These are phyloP conservation scores for Chalciporus piperatoides DNA, from an alignment of 1,284 basidiomycete genomes.

Conservation along the genomic window DNA sequence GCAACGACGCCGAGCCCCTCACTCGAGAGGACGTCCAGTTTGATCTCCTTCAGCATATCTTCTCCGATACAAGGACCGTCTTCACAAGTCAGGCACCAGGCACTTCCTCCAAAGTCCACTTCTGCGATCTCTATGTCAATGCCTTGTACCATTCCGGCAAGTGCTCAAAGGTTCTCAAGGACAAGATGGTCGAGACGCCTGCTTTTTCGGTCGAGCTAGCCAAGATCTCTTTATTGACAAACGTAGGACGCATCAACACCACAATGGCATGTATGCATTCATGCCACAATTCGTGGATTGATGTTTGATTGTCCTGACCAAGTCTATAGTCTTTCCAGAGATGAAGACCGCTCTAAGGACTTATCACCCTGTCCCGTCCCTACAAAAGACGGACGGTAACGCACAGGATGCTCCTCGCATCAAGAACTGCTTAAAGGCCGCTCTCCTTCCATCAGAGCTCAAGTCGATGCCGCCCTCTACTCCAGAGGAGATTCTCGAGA, in stretches of 20 bases:
- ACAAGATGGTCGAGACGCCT: slow-evolving; percentile 78
- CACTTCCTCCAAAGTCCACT: slow-evolving; percentile 56
- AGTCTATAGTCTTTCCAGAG: slow-evolving; percentile 50
- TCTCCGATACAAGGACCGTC: slow-evolving; percentile 62
- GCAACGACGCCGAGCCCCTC: slow-evolving; percentile 72
- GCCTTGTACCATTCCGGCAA: slow-evolving; percentile 74
- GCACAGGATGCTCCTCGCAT: slow-evolving; percentile 71
- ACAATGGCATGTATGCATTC: slow-evolving; percentile 77
- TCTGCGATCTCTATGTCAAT: slow-evolving; percentile 83
- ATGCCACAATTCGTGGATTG: slow-evolving; percentile 12
- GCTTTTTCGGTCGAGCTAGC: slow-evolving; percentile 80
- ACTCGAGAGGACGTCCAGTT: slow-evolving; percentile 82
- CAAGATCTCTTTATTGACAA: slow-evolving; percentile 83
- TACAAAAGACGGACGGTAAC: slow-evolving; percentile 63
- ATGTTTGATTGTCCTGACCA: slow-evolving; percentile 20
- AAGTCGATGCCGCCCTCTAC: slow-evolving; percentile 63
- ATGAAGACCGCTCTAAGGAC: slow-evolving; percentile 69
- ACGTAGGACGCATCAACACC: slow-evolving; percentile 91
- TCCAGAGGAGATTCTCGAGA: slow-evolving; percentile 65
- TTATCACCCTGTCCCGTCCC: slow-evolving; percentile 67
- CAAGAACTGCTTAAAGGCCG: slow-evolving; percentile 73
- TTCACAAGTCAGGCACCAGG: slow-evolving; percentile 64
- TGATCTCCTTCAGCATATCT: slow-evolving; percentile 78
- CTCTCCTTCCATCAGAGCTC: slow-evolving; percentile 69
- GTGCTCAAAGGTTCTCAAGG: slow-evolving; percentile 83